Base-by-base conservation (phyloP, 306 rosid genomes). In the Prunus campanulata region DNA sequence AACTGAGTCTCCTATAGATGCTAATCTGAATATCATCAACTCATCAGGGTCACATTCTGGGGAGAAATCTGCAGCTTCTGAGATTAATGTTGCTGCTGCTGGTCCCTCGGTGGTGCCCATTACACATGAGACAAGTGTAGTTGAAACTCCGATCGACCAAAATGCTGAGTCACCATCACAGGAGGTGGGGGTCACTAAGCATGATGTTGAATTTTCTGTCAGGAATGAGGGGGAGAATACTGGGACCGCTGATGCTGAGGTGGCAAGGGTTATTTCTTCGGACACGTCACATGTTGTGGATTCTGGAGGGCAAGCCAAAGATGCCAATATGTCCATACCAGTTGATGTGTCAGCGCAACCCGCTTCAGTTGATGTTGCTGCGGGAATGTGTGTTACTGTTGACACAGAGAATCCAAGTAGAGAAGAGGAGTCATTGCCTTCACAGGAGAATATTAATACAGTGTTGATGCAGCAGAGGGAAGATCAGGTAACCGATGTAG, bases 401-500 rank as follows among this genome's bases (percentile, higher is more conserved):
- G 72, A 76, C 81, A 64, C 66, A 79, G 83, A 77, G 74, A 66
- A 81, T 19, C 81, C 71, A 32, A 61, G n/a, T 68, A 60, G 46
- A 14, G 87, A 46, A 70, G 83, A 83, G 30, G 82, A 54, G 5
- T 49, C 71, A 19, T n/a, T 71, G 27, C 66, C 60, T 72, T 15
- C 71, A 54, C 72, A 0, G 52, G 79, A 67, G 75, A 80, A 75
- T 80, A 77, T 57, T 66, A 74, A 74, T 66, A 64, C 74, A 68
- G 85, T 77, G 81, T 78, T 77, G 85, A 71, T 64, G 81, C 90
- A 75, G 82, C 78, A 86, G 71, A 82, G 87, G 82, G 97, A 88
- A 83, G 91, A 89, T 88, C 94, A 89, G 95, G 96, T 93, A 89
- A 87, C 89, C 79, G 89, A 91, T 91, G 83, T 95, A 89, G 97